These are phyloP conservation scores for Austropuccinia psidii DNA, from an alignment of 1,284 basidiomycete genomes.

Conservation along the genomic window DNA sequence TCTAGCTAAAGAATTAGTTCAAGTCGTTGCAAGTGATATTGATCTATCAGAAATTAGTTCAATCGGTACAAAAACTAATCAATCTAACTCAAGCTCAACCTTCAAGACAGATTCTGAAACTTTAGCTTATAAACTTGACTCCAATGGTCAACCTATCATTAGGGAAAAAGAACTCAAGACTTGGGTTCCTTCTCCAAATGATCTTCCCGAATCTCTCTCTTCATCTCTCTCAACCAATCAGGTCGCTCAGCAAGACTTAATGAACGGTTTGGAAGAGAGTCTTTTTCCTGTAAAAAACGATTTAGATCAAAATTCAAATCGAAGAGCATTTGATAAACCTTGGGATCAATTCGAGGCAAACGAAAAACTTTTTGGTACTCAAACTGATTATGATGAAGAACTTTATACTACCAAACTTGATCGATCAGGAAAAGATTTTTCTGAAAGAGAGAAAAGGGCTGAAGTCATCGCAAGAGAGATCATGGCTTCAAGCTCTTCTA, in stretches of 20 bases:
- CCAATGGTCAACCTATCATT: slow-evolving; percentile 45
- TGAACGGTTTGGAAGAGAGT: slow-evolving; percentile 36
- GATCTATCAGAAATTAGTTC: slow-evolving; percentile 22
- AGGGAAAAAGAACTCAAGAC: slow-evolving; percentile 75
- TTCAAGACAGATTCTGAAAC: slow-evolving; percentile 88
- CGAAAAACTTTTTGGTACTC: slow-evolving; percentile 85
- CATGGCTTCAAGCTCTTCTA: slow-evolving; percentile 54
- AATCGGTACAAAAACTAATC: slow-evolving; percentile 40
- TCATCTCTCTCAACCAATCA: slow-evolving; percentile 25
- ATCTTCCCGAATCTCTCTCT: slow-evolving; percentile 19
- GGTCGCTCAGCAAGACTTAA: not conserved
- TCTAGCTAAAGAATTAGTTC: slow-evolving; percentile 39
- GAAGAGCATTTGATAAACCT: slow-evolving; percentile 42
- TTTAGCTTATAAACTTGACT: slow-evolving; percentile 50
- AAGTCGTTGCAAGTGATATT: slow-evolving; percentile 39
- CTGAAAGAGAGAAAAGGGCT: slow-evolving; percentile 79
- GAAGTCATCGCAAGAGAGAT: slow-evolving; percentile 86
- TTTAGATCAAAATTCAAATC: not conserved
- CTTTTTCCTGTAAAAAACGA: slow-evolving; percentile 40
- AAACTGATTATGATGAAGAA: slow-evolving; percentile 85
- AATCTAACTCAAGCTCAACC: not conserved
- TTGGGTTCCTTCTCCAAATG: slow-evolving; percentile 56
- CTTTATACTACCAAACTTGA: slow-evolving; percentile 92
- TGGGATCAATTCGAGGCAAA: slow-evolving; percentile 99
- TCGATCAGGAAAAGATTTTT: slow-evolving; percentile 71